phyloP scores from a whole-genome alignment of 1,284 basidiomycete species.

The Trichosporon ovoides region DNA sequence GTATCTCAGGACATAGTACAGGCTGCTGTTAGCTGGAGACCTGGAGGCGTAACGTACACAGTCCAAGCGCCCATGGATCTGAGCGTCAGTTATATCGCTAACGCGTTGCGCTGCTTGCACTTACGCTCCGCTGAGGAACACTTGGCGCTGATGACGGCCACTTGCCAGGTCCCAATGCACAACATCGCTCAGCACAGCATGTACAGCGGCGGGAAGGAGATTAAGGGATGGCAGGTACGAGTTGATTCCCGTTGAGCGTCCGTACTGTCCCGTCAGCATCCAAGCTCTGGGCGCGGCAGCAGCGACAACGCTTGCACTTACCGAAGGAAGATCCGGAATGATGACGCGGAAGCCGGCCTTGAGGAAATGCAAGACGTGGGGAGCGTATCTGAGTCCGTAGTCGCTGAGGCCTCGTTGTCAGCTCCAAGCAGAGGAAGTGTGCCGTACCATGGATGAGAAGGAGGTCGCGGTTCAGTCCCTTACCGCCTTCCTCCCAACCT shows the following conservation, averaged over 20 bases:
- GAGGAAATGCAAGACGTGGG: conserved; percentile 50
- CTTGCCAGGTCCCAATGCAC: conserved; percentile 34
- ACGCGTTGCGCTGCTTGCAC: conserved; percentile 14
- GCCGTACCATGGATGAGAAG: conserved; percentile 48
- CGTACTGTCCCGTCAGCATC: conserved; percentile 35
- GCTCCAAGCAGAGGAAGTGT: too few species aligned
- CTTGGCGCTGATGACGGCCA: conserved; percentile 40
- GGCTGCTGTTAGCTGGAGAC: conserved; percentile 21
- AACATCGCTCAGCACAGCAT: conserved; percentile 52
- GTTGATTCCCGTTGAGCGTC: conserved; percentile 50
- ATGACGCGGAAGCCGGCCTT: conserved; percentile 53
- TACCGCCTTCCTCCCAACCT: conserved; percentile 41
- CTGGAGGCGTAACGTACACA: too few species aligned
- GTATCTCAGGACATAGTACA: conserved; percentile 44
- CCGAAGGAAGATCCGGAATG: conserved; percentile 53
- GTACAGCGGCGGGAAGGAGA: conserved; percentile 49
- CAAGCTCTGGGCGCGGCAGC: background rate
- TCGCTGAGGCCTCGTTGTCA: conserved; percentile 42
- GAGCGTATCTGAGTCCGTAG: conserved; percentile 48
- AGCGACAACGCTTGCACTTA: too few species aligned
- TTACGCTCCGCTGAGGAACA: conserved; percentile 50
- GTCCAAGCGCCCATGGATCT: conserved; percentile 34
- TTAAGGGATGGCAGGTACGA: conserved; percentile 49
- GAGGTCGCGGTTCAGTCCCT: conserved; percentile 41
- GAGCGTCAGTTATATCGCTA: conserved; percentile 19